Evolutionary conservation across 257 asterid genomes (phyloP), one percentile per base, ranked within the genome.

Genomic region (Scutellaria minor): DNA sequence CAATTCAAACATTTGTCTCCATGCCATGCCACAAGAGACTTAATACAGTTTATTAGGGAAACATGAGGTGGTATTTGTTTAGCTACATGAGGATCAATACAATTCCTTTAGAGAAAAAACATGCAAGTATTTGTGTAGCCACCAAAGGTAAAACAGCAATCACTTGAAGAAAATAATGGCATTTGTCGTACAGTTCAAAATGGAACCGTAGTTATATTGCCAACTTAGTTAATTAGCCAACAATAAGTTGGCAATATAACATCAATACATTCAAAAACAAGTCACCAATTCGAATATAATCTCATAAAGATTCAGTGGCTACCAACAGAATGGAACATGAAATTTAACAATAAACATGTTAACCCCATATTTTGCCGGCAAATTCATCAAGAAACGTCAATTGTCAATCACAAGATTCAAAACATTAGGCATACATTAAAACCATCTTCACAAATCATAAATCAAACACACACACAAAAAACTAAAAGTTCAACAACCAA

Each of bases 381-480:
- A 67, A 51, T 12, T 31, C 64, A 40, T 52, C 70, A 59, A n/a
- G 39, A 60, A 39, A 60, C 35, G 65, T 18, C 18, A 18, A 18
- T 18, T 18, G 18, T 18, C 18, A 18, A 18, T 18, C 18, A 18
- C 18, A 18, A 18, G 18, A 18, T 18, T 18, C 18, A 18, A 18
- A 18, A 18, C 18, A 4, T 54, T 41, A 56, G 31, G 52, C 47
- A 37, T 54, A 57, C 66, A 66, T 6, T 13, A 10, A 14, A 75
- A 6, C 57, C 68, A 74, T 74, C 45, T 15, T 20, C 15, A 59
- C 69, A 51, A 46, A 66, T 20, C 15, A 59, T 66, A 51, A 46
- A 66, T 56, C 72, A 77, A 59, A 42, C 47, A 22, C 57, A 67
- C 70, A 40, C 44, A 66, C 74, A 15, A 57, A 7, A 2, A 1